A percentile compares a stretch with the other conserved stretches of the same genome.
phyloP scores from a whole-genome alignment of 805 yeast genomes.

The Candida ortonii region DNA sequence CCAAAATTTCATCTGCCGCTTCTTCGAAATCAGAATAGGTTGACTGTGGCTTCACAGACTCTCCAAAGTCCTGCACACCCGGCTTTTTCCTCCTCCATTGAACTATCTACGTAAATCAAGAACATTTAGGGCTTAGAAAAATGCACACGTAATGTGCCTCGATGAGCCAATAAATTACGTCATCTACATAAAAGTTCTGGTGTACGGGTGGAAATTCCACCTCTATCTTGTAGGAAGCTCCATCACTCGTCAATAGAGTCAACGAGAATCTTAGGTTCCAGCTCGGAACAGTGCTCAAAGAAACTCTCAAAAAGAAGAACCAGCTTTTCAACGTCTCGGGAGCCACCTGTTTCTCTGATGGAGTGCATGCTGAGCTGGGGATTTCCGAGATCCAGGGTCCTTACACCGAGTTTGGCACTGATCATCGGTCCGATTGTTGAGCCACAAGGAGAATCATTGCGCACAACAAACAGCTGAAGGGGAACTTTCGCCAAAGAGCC shows the following conservation, averaged over 20 bases:
- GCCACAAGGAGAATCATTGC: conserved; percentile 93
- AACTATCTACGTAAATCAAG: no score
- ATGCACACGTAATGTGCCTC: no score
- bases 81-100: no score
- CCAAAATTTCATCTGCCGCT: no score
- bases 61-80: no score
- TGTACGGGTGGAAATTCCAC: no score
- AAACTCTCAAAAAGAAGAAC: conserved; percentile 60
- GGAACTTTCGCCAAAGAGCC: conserved; percentile 74
- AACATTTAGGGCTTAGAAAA: no score
- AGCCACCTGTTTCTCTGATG: conserved; percentile 86
- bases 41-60: no score
- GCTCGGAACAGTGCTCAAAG: conserved; percentile 43
- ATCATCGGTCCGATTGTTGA: conserved; percentile 95
- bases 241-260: conserved; percentile 17
- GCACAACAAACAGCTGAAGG: conserved; percentile 85
- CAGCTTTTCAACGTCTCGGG: conserved; percentile 65
- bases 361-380: conserved; percentile 94
- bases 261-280: conserved; percentile 44
- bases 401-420: conserved; percentile 80
- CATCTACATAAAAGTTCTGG: no score
- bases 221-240: no score
- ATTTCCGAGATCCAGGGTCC: conserved; percentile 86
- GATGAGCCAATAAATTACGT: no score
- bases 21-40: no score